Conservation (phyloP, 75 land plant genomes). For the Pseudotsuga menziesii region DNA sequence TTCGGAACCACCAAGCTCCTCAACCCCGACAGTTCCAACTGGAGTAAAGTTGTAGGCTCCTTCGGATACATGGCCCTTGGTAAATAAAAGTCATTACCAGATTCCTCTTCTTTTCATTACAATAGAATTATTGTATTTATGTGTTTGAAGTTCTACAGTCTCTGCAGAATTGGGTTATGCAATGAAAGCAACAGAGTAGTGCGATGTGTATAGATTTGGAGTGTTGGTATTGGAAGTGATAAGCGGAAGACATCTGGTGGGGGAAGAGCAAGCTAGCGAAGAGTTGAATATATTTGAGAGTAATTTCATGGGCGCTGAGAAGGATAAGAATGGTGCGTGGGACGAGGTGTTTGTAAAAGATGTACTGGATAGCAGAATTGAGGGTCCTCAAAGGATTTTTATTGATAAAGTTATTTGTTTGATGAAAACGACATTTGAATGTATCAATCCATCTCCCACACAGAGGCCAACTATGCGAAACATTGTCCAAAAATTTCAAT, state of each 20-base stretch:
- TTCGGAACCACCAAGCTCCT: constrained; percentile 45
- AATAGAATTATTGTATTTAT: too few relatives aligned
- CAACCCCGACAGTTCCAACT: too few relatives aligned
- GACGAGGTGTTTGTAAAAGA: constrained; percentile 4
- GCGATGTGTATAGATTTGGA: constrained; percentile 61
- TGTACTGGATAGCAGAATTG: constrained; percentile 6
- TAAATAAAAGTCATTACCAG: neutral
- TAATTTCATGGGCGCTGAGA: neutral
- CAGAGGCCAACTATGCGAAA: constrained; percentile 1
- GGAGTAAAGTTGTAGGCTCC: too few relatives aligned
- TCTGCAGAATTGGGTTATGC: constrained; percentile 26
- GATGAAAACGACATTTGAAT: neutral
- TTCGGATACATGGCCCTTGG: constrained; percentile 68
- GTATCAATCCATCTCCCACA: neutral
- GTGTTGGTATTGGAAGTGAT: constrained; percentile 52
- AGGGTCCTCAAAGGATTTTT: neutral
- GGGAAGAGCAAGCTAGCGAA: neutral
- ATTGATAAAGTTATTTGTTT: neutral
- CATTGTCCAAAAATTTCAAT: neutral
- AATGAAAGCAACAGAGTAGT: constrained; percentile 40
- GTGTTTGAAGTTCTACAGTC: neutral
- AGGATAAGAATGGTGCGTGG: neutral
- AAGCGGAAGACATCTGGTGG: too few relatives aligned
- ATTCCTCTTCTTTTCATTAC: neutral
- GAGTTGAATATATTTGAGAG: neutral